Percentiles rank a stretch among this genome's conserved stretches.
Evolutionary conservation across 768 basidiomycete genomes (phyloP).

Genomic region (Boletellus emodensis): DNA sequence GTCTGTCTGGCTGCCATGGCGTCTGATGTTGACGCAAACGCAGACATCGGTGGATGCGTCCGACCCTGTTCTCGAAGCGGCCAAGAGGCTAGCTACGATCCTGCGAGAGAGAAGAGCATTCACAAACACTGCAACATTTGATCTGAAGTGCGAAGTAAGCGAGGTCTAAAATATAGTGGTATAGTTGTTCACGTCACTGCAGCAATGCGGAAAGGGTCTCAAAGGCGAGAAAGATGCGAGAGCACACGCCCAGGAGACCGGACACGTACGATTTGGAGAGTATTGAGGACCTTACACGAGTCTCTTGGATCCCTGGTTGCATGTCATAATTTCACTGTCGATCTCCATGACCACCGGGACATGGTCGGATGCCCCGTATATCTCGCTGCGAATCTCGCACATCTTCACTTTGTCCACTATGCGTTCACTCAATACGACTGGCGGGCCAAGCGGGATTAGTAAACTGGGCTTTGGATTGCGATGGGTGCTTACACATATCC

Average conservation of each 20-base stretch:
- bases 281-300: conserved; percentile 41
- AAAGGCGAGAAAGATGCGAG: conserved; percentile 95
- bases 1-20: conserved; percentile 12
- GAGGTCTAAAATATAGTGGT: not conserved
- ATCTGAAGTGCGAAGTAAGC: conserved; percentile 79
- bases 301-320: not conserved
- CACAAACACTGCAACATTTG: conserved; percentile 90
- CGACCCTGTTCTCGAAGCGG: conserved; percentile 60
- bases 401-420: conserved; percentile 60
- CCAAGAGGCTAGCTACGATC: conserved; percentile 64
- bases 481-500: conserved; percentile 64
- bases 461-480: not conserved
- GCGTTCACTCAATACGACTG: conserved; percentile 75
- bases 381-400: conserved; percentile 84
- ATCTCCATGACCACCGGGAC: conserved; percentile 79
- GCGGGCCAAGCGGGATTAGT: conserved; percentile 2
- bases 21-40: conserved; percentile 23
- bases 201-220: conserved; percentile 80
- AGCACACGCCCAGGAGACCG: conserved; percentile 81
- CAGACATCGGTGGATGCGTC: conserved; percentile 32
- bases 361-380: conserved; percentile 87
- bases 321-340: conserved; percentile 38
- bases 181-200: conserved; percentile 4
- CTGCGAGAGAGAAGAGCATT: conserved; percentile 77
- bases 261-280: conserved; percentile 82